These are phyloP conservation scores for Dipodascopsis tothii DNA, from an alignment of 805 yeast genomes.

Conservation along the genomic window DNA sequence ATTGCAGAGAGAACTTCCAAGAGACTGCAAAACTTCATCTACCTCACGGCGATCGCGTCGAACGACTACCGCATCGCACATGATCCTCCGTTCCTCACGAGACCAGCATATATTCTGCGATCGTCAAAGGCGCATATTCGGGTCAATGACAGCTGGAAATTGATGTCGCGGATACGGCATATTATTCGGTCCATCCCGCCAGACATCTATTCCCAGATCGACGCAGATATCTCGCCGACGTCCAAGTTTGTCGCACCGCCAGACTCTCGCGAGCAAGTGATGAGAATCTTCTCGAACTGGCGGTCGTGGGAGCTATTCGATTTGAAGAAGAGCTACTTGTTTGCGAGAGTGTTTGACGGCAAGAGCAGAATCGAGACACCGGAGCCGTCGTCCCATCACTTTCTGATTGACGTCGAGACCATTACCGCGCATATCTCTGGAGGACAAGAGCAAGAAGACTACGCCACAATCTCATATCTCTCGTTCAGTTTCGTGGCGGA, in stretches of 20 bases:
- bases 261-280: conserved; percentile 49
- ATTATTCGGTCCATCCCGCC: conserved; percentile 52
- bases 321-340: conserved; percentile 49
- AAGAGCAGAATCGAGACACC: conserved; percentile 11
- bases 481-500: conserved; percentile 22
- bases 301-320: conserved; percentile 83
- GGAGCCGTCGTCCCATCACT: conserved; percentile 8
- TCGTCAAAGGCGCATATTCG: conserved; percentile 68
- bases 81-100: conserved; percentile 84
- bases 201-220: conserved; percentile 30
- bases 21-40: conserved; percentile 33
- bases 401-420: conserved; percentile 33
- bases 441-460: conserved; percentile 31
- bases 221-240: conserved; percentile 34
- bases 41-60: conserved; percentile 43
- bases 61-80: conserved; percentile 51
- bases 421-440: conserved; percentile 28
- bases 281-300: conserved; percentile 65
- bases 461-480: conserved; percentile 29
- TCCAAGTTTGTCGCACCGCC: conserved; percentile 31
- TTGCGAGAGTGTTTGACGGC: conserved; percentile 44
- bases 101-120: conserved; percentile 75
- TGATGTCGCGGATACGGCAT: conserved; percentile 71
- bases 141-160: conserved; percentile 79
- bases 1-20: conserved; percentile 16